Percentiles rank a stretch among this genome's conserved stretches.
phyloP scores from a whole-genome alignment of 1,284 basidiomycete genomes.

The Mycena citricolor region DNA sequence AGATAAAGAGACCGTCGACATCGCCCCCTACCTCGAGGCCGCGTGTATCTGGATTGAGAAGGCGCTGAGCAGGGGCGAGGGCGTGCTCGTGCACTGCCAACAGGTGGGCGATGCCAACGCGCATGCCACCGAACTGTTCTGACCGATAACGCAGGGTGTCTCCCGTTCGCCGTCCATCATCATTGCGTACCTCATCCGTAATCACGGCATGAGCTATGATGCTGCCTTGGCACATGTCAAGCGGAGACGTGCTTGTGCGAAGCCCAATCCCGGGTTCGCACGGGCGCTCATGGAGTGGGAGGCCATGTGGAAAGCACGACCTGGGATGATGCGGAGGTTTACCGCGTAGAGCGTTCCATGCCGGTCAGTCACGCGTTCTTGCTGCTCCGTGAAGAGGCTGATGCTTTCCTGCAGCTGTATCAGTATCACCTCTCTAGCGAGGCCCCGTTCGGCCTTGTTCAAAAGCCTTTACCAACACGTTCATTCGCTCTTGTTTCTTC shows the following conservation, averaged over 20 bases:
- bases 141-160: constrained; percentile 42
- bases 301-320: constrained; percentile 7
- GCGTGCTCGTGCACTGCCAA: constrained; percentile 66
- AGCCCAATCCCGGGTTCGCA: constrained; percentile 59
- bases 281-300: constrained; percentile 55
- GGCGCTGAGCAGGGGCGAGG: constrained; percentile 48
- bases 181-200: constrained; percentile 57
- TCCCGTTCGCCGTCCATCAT: constrained; percentile 56
- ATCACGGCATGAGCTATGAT: constrained; percentile 54
- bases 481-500: no score
- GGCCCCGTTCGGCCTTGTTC: no score
- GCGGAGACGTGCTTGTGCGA: constrained; percentile 59
- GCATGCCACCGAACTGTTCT: constrained; percentile 5
- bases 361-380: no score
- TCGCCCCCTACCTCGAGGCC: constrained; percentile 55
- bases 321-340: constrained; percentile 13
- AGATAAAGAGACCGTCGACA: constrained; percentile 55
- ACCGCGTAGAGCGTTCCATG: no score
- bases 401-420: no score
- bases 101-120: constrained; percentile 45
- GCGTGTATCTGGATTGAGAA: constrained; percentile 57
- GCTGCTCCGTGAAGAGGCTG: no score
- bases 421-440: no score
- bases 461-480: no score
- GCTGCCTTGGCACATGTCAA: constrained; percentile 47